Evolutionary conservation across 1,139 yeast genomes (phyloP).

Genomic region (Casaregolazyma lundiana): DNA sequence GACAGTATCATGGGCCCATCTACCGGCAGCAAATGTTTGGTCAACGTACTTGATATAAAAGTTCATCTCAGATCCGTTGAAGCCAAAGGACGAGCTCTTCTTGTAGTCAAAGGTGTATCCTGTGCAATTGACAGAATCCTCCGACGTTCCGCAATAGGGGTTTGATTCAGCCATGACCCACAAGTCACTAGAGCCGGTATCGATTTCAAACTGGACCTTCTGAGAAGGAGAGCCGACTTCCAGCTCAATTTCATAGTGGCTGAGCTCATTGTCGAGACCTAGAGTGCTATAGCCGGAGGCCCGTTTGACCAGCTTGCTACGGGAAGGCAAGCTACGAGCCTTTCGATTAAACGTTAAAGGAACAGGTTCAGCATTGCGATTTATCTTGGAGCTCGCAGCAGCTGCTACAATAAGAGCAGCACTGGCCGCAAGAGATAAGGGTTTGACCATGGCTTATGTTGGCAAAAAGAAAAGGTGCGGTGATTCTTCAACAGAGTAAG

Average conservation of each 20-base stretch:
- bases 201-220: conserved; percentile 34
- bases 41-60: conserved; percentile 60
- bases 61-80: conserved; percentile 17
- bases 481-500: no score
- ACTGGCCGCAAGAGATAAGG: neutral
- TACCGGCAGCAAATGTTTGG: conserved; percentile 41
- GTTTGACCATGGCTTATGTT: neutral
- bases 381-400: neutral
- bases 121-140: conserved; percentile 2
- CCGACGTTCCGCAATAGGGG: conserved; percentile 26
- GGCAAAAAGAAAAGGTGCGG: no score
- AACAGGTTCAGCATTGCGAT: neutral
- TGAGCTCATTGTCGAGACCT: conserved; percentile 20
- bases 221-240: conserved; percentile 39
- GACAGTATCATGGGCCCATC: conserved; percentile 47
- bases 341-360: neutral
- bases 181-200: conserved; percentile 50
- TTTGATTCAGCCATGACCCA: conserved; percentile 47
- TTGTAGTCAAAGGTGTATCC: conserved; percentile 18
- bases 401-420: neutral
- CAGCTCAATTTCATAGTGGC: conserved; percentile 36
- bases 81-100: conserved; percentile 22
- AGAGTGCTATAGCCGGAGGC: conserved; percentile 10
- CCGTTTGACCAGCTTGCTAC: neutral
- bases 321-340: neutral